These are phyloP conservation scores for Halenospora varia DNA, from an alignment of 495 filamentous ascomycete genomes.

Conservation along the genomic window DNA sequence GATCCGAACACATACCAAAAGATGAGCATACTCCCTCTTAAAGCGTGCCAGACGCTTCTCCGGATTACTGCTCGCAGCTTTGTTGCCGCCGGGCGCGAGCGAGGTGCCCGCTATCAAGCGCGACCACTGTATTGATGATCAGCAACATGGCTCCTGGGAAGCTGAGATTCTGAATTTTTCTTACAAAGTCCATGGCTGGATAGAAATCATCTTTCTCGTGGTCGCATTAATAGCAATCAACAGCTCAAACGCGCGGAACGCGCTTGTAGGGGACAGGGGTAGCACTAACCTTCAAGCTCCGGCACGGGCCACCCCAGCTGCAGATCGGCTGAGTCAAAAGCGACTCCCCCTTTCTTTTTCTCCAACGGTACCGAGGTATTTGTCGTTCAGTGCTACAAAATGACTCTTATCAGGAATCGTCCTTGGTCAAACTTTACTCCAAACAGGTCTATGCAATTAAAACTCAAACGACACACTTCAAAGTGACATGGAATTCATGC, in stretches of 20 bases:
- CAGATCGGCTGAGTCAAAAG: neutral
- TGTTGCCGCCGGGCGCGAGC: slow-evolving; percentile 52
- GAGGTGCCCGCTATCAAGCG: slow-evolving; percentile 82
- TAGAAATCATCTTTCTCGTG: slow-evolving; percentile 14
- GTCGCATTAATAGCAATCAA: slow-evolving; percentile 14
- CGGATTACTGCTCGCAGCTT: slow-evolving; percentile 66
- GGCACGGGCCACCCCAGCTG: neutral
- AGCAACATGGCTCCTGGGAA: neutral
- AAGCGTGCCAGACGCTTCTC: slow-evolving; percentile 85
- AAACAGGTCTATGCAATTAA: too few species aligned
- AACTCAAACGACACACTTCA: too few species aligned
- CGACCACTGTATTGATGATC: slow-evolving; percentile 59
- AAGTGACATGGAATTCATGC: too few species aligned
- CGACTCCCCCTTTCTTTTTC: neutral
- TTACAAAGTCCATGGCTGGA: slow-evolving; percentile 28
- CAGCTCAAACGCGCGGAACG: slow-evolving; percentile 8
- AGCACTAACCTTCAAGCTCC: too few species aligned
- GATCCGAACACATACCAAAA: slow-evolving; percentile 75
- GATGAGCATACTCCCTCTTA: slow-evolving; percentile 79
- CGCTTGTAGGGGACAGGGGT: neutral
- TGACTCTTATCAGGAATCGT: too few species aligned
- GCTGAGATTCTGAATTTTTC: neutral
- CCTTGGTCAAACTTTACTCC: too few species aligned
- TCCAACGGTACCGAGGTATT: too few species aligned
- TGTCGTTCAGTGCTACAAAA: too few species aligned